Evolutionary conservation across 805 yeast genomes (phyloP), one percentile per base, ranked within the genome.

Genomic region (Wickerhamomyces alni): DNA sequence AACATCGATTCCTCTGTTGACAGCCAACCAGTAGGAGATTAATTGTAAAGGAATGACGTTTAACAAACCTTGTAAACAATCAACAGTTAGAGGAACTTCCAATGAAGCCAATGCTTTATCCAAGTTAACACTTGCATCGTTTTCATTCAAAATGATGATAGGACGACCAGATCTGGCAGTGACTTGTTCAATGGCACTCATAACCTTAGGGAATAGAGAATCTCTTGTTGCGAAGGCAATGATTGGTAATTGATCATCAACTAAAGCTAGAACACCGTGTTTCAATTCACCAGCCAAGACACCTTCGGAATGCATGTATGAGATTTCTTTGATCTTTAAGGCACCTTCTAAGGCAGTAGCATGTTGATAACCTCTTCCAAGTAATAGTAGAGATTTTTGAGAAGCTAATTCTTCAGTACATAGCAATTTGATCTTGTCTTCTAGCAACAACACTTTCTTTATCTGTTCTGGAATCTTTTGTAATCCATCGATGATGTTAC

Each of bases 331-430:
- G 62, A 93, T 91, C 70, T 93, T 93, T 58, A 93, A 77, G 11
- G 99, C 99, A 61, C 99, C 99, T 69, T 93, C 99, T 55, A 93
- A 74, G 18, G 99, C 98, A 47, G 96, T 82, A 12, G 99, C 99
- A 63, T 75, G 82, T 69, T 93, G 99, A 68, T 86, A 89, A 39
- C 99, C 99, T 69, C 99, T 85, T 45, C 99, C 99, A 48, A 93
- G 75, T 54, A 93, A 74, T 57, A 93, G 72, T 59, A 93, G 73
- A 2, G 96, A 87, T 66, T 86, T 85, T 66, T 87, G 94, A 50
- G 75, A 76, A 53, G 84, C 80, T 55, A 93, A 74, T 47, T 78
- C 77, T 35, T 70, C 70, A 39, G 77, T 75, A 63, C 96, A 88
- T 60, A 91, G 73, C 28, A 70, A 62, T 63, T 84, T 84, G 55